Evolutionary conservation across 306 rosid genomes (phyloP).

Genomic region (Fragaria ananassa): DNA sequence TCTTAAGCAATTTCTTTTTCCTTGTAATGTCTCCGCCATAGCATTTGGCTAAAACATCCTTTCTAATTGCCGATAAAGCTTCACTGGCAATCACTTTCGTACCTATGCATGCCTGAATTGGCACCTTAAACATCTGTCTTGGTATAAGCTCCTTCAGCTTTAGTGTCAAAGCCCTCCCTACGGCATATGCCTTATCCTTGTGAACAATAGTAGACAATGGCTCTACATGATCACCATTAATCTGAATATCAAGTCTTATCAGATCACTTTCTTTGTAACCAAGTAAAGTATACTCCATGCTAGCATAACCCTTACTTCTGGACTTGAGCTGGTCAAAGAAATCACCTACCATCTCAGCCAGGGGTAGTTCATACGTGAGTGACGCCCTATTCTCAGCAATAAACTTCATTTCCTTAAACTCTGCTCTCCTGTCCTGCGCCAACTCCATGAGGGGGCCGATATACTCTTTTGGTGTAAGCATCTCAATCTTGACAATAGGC

Average conservation of each 20-base stretch:
- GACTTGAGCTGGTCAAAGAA: constrained; percentile 97
- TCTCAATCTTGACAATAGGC: constrained; percentile 84
- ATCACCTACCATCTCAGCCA: constrained; percentile 90
- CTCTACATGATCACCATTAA: constrained; percentile 80
- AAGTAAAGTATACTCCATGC: constrained; percentile 79
- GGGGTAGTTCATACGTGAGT: constrained; percentile 63
- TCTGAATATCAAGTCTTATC: constrained; percentile 80
- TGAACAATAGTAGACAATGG: constrained; percentile 88
- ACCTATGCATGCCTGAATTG: constrained; percentile 94
- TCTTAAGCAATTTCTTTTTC: constrained; percentile 85
- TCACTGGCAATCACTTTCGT: constrained; percentile 88
- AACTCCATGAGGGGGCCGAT: constrained; percentile 90
- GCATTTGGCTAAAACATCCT: constrained; percentile 93
- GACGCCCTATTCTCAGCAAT: constrained; percentile 84
- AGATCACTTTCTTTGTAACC: constrained; percentile 78
- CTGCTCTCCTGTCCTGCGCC: constrained; percentile 94
- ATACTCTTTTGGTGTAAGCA: constrained; percentile 90
- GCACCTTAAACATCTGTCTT: constrained; percentile 93
- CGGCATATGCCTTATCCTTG: constrained; percentile 80
- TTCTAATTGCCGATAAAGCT: constrained; percentile 83
- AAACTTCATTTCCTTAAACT: constrained; percentile 84
- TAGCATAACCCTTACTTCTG: constrained; percentile 93
- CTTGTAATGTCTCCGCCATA: constrained; percentile 90
- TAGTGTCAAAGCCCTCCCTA: constrained; percentile 89
- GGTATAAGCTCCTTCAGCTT: constrained; percentile 97